Conservation (phyloP, 2,329 filamentous ascomycete species). For the Nemania sp. region DNA sequence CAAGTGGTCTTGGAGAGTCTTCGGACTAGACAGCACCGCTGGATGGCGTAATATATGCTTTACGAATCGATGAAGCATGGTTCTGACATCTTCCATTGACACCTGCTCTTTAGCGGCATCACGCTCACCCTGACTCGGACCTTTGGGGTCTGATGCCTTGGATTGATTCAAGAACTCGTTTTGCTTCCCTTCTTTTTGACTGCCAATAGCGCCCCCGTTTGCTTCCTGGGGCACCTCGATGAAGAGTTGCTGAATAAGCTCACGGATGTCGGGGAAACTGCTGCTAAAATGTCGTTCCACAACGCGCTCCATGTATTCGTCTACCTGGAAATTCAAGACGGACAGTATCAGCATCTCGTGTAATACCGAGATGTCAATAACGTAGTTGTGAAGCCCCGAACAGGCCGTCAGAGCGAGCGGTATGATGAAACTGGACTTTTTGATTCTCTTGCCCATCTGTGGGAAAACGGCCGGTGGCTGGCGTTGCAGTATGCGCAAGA, state of each 20-base stretch:
- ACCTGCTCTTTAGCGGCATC: no score
- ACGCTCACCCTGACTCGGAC: no score
- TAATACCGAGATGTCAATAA: not conserved
- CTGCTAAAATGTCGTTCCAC: no score
- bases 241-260: no score
- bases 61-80: not conserved
- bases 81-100: no score
- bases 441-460: not conserved
- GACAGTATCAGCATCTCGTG: slow-evolving; percentile 27
- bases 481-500: not conserved
- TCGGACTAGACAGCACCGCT: not conserved
- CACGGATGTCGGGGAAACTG: no score
- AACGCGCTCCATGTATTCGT: slow-evolving; percentile 27
- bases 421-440: not conserved
- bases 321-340: slow-evolving; percentile 20
- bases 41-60: slow-evolving; percentile 2
- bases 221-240: no score
- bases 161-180: no score
- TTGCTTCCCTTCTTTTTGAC: no score
- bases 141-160: no score
- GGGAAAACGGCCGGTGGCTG: not conserved
- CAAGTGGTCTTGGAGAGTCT: not conserved
- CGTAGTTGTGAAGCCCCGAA: not conserved
- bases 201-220: no score
- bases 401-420: not conserved